Conservation (phyloP, 2,329 filamentous ascomycete genomes). For the Alternaria infectoria region DNA sequence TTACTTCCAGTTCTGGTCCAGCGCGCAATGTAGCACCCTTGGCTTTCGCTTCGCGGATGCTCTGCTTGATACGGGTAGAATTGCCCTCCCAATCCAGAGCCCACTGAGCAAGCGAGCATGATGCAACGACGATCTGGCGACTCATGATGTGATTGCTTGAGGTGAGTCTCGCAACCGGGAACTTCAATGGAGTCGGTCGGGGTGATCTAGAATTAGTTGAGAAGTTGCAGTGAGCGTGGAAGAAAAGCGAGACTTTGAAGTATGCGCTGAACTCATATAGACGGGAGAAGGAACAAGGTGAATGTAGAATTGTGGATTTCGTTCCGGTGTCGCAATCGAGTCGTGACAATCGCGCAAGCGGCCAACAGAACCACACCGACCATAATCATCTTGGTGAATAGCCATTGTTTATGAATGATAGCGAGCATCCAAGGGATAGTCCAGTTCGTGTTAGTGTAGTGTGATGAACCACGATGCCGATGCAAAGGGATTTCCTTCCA, state of each 20-base stretch:
- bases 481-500: not conserved
- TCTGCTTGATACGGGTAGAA: not conserved
- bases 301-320: not conserved
- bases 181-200: not conserved
- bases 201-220: not conserved
- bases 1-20: conserved; percentile 55
- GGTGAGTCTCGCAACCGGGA: not conserved
- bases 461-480: not conserved
- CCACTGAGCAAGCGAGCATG: not conserved
- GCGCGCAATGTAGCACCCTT: conserved; percentile 23
- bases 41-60: conserved; percentile 45
- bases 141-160: not conserved
- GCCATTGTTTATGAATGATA: not conserved
- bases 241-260: not conserved
- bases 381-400: not conserved
- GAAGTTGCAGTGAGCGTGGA: not conserved
- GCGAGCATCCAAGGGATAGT: not conserved
- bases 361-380: not conserved
- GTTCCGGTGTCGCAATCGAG: not conserved
- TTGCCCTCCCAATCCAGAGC: not conserved
- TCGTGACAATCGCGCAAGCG: not conserved
- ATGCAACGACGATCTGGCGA: not conserved
- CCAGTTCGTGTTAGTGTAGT: not conserved
- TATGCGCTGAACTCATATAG: not conserved
- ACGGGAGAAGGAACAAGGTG: not conserved